Conservation (phyloP, 108 stramenopile species). For the Cylindrotheca closterium region DNA sequence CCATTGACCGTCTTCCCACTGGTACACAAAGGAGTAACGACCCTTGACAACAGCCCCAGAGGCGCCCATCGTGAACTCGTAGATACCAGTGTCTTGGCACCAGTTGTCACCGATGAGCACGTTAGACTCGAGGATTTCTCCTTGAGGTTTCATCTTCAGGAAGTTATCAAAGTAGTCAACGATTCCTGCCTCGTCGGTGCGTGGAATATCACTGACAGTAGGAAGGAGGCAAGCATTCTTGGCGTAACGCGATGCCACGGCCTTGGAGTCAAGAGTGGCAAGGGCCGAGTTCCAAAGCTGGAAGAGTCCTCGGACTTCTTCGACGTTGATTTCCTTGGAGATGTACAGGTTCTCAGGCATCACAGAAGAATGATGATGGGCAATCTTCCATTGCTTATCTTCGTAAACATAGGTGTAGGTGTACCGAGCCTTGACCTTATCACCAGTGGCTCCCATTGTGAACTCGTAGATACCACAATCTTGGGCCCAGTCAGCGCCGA, state of each 20-base stretch:
- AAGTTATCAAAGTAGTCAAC: conserved; percentile 50
- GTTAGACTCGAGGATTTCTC: conserved; percentile 41
- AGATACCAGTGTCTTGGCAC: conserved; percentile 54
- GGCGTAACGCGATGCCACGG: conserved; percentile 45
- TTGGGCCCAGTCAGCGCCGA: conserved; percentile 49
- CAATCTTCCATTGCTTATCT: conserved; percentile 71
- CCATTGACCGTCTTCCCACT: no score
- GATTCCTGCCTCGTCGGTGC: conserved; percentile 42
- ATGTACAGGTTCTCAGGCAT: conserved; percentile 44
- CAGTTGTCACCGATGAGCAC: conserved; percentile 41
- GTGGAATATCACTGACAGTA: no score
- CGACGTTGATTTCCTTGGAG: neutral
- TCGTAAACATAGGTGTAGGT: conserved; percentile 59
- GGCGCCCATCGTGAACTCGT: conserved; percentile 58
- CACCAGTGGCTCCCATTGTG: no score
- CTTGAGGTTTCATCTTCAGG: conserved; percentile 53
- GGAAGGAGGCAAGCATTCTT: conserved; percentile 40
- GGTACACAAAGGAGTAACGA: conserved; percentile 58
- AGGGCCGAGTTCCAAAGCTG: conserved; percentile 60
- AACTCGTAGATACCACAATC: conserved; percentile 65
- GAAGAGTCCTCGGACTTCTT: conserved; percentile 33
- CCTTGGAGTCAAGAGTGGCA: conserved; percentile 35
- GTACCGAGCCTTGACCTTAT: conserved; percentile 60
- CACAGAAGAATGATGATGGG: no score
- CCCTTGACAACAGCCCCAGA: conserved; percentile 47